phyloP scores from a whole-genome alignment of 495 filamentous ascomycete genomes.

The Podospora pseudoanserina region DNA sequence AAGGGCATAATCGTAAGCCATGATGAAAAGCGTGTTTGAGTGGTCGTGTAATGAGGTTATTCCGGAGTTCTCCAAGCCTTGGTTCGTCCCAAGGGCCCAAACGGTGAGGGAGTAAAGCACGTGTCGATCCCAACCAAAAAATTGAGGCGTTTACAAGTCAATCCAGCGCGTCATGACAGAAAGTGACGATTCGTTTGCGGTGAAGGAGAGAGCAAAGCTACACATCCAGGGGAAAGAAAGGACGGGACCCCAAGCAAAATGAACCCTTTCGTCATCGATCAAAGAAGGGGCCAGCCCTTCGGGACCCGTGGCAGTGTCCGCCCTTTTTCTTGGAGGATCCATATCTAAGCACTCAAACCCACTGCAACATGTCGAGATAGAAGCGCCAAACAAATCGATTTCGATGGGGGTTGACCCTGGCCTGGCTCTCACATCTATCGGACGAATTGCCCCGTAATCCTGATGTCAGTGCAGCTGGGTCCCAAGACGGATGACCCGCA shows the following conservation, averaged over 20 bases:
- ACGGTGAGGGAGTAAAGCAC: background rate
- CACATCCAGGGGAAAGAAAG: background rate
- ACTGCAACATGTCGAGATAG: background rate
- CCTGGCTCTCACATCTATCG: background rate
- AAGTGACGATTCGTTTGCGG: background rate
- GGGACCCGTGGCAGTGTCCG: background rate
- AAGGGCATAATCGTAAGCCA: slow-evolving; percentile 65
- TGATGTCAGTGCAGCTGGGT: background rate
- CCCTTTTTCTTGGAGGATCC: background rate
- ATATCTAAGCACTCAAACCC: background rate
- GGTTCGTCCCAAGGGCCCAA: background rate
- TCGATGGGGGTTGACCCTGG: background rate
- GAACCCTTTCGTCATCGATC: background rate
- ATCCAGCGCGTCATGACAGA: background rate
- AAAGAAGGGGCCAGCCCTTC: background rate
- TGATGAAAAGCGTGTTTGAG: slow-evolving; percentile 22
- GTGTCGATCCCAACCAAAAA: background rate
- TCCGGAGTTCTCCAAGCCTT: background rate
- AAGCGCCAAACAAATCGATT: background rate
- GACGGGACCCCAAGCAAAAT: background rate
- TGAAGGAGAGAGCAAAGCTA: background rate
- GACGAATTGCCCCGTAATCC: background rate
- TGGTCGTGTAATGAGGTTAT: background rate
- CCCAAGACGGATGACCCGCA: background rate
- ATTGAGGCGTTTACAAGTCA: background rate